A percentile compares a stretch with the other conserved stretches of the same genome.
phyloP scores from a whole-genome alignment of 1,284 basidiomycete species.

The Papiliotrema laurentii region DNA sequence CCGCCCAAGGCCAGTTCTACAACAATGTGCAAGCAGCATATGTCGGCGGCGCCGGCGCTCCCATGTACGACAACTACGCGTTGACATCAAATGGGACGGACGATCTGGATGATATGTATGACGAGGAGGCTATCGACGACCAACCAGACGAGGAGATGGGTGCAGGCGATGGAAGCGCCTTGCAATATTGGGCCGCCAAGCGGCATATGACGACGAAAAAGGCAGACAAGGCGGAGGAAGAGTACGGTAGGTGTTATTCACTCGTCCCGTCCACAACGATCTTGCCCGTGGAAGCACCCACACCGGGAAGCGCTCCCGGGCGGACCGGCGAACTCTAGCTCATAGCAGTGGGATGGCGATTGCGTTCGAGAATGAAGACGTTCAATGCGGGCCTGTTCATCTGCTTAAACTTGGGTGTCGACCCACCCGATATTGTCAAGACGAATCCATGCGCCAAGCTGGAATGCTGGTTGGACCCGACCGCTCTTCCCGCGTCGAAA shows the following conservation, averaged over 20 bases:
- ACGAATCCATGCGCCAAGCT: constrained; percentile 92
- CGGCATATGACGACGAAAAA: constrained; percentile 40
- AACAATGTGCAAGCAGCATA: too few relatives aligned
- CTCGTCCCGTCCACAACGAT: too few relatives aligned
- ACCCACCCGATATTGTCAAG: constrained; percentile 95
- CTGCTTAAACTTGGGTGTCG: constrained; percentile 95
- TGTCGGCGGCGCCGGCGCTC: neutral
- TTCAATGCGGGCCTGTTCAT: constrained; percentile 89
- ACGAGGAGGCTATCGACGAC: constrained; percentile 24
- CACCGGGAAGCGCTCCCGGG: too few relatives aligned
- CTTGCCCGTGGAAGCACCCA: too few relatives aligned
- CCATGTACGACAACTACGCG: neutral
- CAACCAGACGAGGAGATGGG: constrained; percentile 20
- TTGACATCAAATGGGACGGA: neutral
- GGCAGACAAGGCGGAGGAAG: constrained; percentile 32
- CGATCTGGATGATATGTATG: constrained; percentile 6
- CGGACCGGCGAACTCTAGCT: neutral
- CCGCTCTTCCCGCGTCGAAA: constrained; percentile 78
- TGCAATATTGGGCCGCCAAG: constrained; percentile 47
- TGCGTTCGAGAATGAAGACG: constrained; percentile 80
- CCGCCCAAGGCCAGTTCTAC: too few relatives aligned
- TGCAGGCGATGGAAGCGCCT: constrained; percentile 23
- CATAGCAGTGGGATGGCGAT: constrained; percentile 58
- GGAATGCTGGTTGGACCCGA: constrained; percentile 97
- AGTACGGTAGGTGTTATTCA: constrained; percentile 23